phyloP scores from a whole-genome alignment of 164 flowering plant species.

The Malania oleifera region DNA sequence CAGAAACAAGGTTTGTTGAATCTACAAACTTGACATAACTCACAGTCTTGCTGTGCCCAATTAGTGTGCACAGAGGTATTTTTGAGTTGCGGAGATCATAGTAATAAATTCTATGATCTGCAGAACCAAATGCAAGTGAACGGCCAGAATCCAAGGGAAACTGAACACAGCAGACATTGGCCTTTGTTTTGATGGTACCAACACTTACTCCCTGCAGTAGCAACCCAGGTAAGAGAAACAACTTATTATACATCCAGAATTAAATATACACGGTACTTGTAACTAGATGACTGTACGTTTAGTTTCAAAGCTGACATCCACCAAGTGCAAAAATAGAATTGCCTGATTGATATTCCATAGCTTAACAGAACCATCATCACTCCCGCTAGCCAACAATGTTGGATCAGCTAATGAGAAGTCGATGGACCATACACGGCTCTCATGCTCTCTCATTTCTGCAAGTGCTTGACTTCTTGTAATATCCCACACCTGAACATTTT shows the following conservation, averaged over 20 bases:
- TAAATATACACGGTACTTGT: conserved; percentile 21
- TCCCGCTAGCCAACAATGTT: conserved; percentile 90
- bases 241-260: conserved; percentile 35
- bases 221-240: conserved; percentile 46
- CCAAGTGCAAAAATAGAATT: conserved; percentile 84
- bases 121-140: conserved; percentile 89
- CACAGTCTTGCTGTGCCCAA: conserved; percentile 83
- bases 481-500: conserved; percentile 81
- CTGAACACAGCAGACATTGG: conserved; percentile 96
- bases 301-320: conserved; percentile 92
- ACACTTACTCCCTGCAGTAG: conserved; percentile 79
- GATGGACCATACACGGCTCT: conserved; percentile 90
- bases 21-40: conserved; percentile 96
- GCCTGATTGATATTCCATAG: conserved; percentile 99
- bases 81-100: conserved; percentile 80
- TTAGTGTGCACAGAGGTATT: conserved; percentile 66
- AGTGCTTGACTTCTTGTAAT: conserved; percentile 69
- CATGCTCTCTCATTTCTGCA: conserved; percentile 87
- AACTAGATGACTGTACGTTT: conserved; percentile 66
- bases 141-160: conserved; percentile 78
- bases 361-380: conserved; percentile 94
- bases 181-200: conserved; percentile 83
- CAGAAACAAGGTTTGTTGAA: conserved; percentile 72
- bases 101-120: conserved; percentile 86
- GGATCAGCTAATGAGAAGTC: conserved; percentile 91